Conservation (phyloP, 2,329 filamentous ascomycete species). For the Cladorrhinum sp. region DNA sequence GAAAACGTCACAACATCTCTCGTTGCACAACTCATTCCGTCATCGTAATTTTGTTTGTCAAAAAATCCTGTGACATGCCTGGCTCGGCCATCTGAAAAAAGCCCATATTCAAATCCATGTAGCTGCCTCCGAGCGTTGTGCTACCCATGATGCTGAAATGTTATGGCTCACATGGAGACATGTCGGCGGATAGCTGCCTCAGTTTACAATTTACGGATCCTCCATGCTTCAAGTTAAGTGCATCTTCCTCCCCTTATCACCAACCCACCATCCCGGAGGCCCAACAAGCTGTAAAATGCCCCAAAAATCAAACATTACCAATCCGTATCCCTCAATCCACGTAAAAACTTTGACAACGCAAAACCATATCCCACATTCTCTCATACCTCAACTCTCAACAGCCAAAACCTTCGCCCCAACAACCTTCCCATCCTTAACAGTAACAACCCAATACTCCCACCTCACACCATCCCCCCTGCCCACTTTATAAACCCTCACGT, state of each 20-base stretch:
- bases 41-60: neutral
- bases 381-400: slow-evolving; percentile 60
- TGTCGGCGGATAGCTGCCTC: too few species aligned
- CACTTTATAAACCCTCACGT: slow-evolving; percentile 74
- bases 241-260: too few species aligned
- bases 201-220: too few species aligned
- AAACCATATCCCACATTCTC: neutral
- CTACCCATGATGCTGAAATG: too few species aligned
- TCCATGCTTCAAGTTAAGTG: too few species aligned
- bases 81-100: neutral
- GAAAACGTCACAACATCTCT: neutral
- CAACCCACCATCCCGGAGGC: too few species aligned
- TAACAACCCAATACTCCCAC: slow-evolving; percentile 77
- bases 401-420: slow-evolving; percentile 77
- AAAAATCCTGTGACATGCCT: neutral
- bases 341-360: too few species aligned
- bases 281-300: too few species aligned
- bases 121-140: too few species aligned
- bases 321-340: too few species aligned
- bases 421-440: slow-evolving; percentile 55
- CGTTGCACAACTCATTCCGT: neutral
- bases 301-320: too few species aligned
- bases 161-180: too few species aligned
- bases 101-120: neutral
- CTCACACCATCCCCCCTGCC: slow-evolving; percentile 59